Evolutionary conservation across 805 yeast genomes (phyloP).

Genomic region (Nakazawaea ishiwadae): DNA sequence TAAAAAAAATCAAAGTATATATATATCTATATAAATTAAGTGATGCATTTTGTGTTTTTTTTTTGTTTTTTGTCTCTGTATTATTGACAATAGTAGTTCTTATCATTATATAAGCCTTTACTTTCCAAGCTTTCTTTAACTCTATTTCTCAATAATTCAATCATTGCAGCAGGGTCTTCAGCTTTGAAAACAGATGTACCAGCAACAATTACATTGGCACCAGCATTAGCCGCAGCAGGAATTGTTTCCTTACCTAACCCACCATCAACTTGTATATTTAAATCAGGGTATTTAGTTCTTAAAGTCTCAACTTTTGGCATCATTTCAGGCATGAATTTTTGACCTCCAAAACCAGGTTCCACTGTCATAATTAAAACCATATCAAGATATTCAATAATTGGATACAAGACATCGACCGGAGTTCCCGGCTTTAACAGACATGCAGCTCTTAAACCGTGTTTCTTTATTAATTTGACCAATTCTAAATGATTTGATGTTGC

Average conservation of each 20-base stretch:
- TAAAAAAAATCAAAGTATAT: not conserved
- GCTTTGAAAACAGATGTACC: conserved; percentile 94
- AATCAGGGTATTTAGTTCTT: conserved; percentile 66
- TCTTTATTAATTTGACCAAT: conserved; percentile 70
- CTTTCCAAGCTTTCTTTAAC: conserved; percentile 35
- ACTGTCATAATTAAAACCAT: conserved; percentile 98
- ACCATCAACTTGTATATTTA: conserved; percentile 95
- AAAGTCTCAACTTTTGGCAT: conserved; percentile 89
- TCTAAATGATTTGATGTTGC: conserved; percentile 75
- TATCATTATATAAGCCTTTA: conserved; percentile 16
- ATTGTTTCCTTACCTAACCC: conserved; percentile 87
- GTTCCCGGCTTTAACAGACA: conserved; percentile 95
- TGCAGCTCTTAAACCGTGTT: conserved; percentile 86
- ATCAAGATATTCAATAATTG: conserved; percentile 72
- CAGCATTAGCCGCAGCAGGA: conserved; percentile 87
- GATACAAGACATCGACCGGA: conserved; percentile 74
- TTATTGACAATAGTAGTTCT: conserved; percentile 10
- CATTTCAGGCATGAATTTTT: conserved; percentile 91
- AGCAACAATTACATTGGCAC: conserved; percentile 97
- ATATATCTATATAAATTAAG: not conserved
- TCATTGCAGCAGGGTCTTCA: conserved; percentile 70
- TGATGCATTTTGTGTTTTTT: not conserved
- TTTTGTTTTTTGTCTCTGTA: not conserved
- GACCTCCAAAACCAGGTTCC: conserved; percentile 99
- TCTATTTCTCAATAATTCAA: conserved; percentile 57